Percentiles rank a stretch among this genome's conserved stretches.
Evolutionary conservation across 805 yeast species (phyloP).

Genomic region (Ogataea zsoltii): DNA sequence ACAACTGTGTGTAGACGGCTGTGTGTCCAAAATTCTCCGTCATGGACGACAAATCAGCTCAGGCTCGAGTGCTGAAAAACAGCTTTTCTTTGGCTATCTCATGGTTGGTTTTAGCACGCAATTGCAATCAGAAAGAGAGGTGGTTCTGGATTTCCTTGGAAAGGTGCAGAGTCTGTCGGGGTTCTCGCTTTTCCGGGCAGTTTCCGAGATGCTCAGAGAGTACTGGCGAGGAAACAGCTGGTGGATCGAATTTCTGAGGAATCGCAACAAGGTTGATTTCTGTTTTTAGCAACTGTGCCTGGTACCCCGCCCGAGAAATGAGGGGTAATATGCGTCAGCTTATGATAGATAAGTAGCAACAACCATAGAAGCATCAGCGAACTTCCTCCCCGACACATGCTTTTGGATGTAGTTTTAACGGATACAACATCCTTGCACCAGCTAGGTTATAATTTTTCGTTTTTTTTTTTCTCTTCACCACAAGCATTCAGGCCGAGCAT

Average conservation of each 20-base stretch:
- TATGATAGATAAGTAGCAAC: no score
- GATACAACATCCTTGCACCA: no score
- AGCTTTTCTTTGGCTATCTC: constrained; percentile 10
- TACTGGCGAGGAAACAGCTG: constrained; percentile 5
- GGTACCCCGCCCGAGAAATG: neutral
- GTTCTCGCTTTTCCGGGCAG: constrained; percentile 3
- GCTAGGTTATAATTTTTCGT: no score
- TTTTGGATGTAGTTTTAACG: no score
- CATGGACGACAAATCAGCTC: constrained; percentile 3
- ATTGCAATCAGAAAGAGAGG: neutral
- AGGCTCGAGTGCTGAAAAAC: constrained; percentile 10
- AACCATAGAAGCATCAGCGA: no score
- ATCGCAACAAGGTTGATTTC: neutral
- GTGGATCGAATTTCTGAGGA: constrained; percentile 11
- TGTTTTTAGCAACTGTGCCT: neutral
- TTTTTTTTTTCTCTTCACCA: no score
- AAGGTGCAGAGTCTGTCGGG: constrained; percentile 7
- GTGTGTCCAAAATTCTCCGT: constrained; percentile 11
- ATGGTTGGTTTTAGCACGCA: constrained; percentile 13
- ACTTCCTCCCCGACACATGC: no score
- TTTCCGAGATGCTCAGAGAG: constrained; percentile 5
- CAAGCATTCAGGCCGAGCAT: no score
- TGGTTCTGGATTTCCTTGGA: constrained; percentile 4
- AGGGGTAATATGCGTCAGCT: neutral
- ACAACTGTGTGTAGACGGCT: constrained; percentile 10